Percentiles rank a stretch among this genome's conserved stretches.
Evolutionary conservation across 2,329 filamentous ascomycete species (phyloP).

Genomic region (Calonectria honghensis): DNA sequence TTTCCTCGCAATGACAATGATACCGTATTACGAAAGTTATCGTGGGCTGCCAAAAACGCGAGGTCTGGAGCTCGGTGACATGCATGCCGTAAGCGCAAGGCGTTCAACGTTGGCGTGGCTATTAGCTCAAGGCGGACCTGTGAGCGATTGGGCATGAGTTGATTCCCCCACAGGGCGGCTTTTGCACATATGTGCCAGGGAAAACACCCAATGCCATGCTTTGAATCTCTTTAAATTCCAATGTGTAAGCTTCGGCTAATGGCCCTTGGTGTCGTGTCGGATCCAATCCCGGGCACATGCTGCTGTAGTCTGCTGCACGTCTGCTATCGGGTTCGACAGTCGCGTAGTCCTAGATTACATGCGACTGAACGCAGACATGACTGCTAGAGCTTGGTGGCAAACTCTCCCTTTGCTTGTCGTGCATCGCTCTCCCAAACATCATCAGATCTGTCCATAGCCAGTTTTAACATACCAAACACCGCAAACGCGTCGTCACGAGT

Average conservation of each 20-base stretch:
- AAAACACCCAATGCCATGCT: neutral
- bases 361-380: neutral
- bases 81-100: constrained; percentile 17
- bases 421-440: neutral
- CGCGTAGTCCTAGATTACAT: neutral
- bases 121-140: neutral
- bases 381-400: neutral
- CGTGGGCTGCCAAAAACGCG: neutral
- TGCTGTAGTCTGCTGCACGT: neutral
- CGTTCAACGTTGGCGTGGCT: neutral
- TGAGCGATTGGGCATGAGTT: neutral
- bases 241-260: neutral
- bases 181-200: neutral
- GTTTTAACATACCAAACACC: neutral
- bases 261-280: neutral
- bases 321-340: neutral
- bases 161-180: neutral
- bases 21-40: neutral
- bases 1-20: neutral
- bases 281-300: neutral
- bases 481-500: neutral
- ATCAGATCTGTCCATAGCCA: neutral
- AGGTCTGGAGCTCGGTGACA: neutral
- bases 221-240: neutral
- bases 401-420: neutral